Conservation (phyloP, 768 basidiomycete genomes). For the Russula abietina region DNA sequence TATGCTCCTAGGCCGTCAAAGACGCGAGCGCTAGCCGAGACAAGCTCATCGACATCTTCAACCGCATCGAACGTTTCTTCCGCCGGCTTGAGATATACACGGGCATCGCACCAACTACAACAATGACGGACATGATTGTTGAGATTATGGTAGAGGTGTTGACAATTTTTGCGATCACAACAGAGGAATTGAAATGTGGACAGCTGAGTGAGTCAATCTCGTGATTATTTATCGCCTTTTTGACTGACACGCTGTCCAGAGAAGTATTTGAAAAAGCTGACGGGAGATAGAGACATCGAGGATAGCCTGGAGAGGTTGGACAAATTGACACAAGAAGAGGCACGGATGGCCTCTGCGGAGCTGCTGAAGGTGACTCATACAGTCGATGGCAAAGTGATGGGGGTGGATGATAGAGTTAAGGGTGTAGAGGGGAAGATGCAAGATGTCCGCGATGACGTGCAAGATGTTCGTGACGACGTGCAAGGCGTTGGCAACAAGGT, state of each 20-base stretch:
- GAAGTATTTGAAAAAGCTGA: neutral
- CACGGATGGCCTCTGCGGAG: neutral
- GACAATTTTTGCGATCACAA: neutral
- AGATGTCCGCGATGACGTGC: neutral
- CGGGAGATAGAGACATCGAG: neutral
- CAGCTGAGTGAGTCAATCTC: neutral
- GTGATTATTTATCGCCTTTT: neutral
- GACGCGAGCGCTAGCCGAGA: neutral
- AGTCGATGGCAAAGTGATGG: neutral
- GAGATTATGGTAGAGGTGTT: neutral
- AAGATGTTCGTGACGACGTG: too few relatives aligned
- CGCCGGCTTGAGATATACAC: neutral
- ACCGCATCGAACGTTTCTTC: neutral
- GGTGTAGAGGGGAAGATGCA: neutral
- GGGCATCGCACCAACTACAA: neutral
- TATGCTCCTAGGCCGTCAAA: neutral
- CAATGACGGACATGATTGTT: neutral
- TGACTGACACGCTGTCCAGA: neutral
- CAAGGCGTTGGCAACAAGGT: too few relatives aligned
- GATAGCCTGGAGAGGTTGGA: neutral
- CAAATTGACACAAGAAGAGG: slow-evolving; percentile 1
- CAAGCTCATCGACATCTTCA: neutral
- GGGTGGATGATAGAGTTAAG: neutral
- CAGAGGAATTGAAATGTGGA: neutral
- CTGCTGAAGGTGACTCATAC: neutral